Evolutionary conservation across 345 rosid species (phyloP).

Genomic region (rapeseed (Brassica napus)): DNA sequence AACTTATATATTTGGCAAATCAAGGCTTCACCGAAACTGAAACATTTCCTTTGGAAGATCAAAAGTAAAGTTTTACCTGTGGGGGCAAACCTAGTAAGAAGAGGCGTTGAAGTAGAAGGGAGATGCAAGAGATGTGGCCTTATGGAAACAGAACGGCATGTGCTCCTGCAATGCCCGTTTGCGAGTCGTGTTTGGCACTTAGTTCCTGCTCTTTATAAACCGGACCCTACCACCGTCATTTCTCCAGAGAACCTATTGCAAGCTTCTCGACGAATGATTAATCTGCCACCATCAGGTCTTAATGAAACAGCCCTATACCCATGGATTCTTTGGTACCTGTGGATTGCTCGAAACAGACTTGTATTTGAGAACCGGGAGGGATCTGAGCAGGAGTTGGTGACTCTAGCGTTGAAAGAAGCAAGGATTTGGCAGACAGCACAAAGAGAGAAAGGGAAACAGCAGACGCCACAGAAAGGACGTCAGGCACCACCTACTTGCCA

Average conservation of each 20-base stretch:
- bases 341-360: not conserved
- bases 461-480: too few relatives aligned
- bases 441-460: not conserved
- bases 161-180: too few relatives aligned
- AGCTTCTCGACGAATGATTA: not conserved
- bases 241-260: not conserved
- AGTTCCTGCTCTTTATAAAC: not conserved
- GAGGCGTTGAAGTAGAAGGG: not conserved
- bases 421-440: not conserved
- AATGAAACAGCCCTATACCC: not conserved
- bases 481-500: too few relatives aligned
- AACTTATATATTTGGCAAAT: not conserved
- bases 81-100: not conserved
- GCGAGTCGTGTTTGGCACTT: not conserved
- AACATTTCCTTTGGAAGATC: not conserved
- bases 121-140: not conserved
- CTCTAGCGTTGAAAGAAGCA: not conserved
- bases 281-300: not conserved
- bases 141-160: not conserved
- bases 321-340: not conserved
- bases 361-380: not conserved
- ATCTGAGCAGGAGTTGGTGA: not conserved
- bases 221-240: not conserved
- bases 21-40: not conserved
- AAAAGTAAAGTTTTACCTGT: not conserved